These are phyloP conservation scores for Fusarium bactridioides DNA, from an alignment of 2,329 filamentous ascomycete species.

Conservation along the genomic window DNA sequence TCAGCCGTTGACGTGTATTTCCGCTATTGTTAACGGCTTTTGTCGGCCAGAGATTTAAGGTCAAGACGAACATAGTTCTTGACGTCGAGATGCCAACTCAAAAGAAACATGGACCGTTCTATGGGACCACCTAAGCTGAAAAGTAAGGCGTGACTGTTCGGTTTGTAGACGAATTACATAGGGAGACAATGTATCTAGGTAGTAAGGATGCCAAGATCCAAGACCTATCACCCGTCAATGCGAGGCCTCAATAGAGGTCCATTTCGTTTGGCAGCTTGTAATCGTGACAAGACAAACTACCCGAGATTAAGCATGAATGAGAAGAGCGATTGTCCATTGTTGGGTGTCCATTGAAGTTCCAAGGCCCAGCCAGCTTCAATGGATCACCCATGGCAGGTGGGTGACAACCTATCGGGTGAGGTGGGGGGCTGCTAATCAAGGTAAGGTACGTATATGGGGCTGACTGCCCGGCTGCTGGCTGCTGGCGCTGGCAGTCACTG, in stretches of 20 bases:
- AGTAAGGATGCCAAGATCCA: not conserved
- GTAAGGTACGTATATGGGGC: conserved; percentile 18
- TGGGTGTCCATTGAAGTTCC: conserved; percentile 13
- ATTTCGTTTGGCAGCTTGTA: conserved; percentile 2
- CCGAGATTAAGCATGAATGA: conserved; percentile 19
- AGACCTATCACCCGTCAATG: not conserved
- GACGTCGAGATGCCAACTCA: not conserved
- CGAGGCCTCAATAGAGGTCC: not conserved
- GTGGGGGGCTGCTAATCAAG: not conserved
- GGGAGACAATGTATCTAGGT: not conserved
- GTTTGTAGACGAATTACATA: not conserved
- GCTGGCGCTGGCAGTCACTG: conserved; percentile 2
- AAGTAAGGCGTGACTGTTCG: not conserved
- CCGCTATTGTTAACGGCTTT: conserved; percentile 10
- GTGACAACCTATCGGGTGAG: not conserved
- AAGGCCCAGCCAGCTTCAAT: conserved; percentile 16
- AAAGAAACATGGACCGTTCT: not conserved
- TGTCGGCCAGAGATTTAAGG: conserved; percentile 4
- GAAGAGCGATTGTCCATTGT: not conserved
- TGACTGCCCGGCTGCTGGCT: not conserved
- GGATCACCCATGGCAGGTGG: not conserved
- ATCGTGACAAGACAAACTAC: not conserved
- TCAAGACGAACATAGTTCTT: not conserved
- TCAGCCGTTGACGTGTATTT: conserved; percentile 28
- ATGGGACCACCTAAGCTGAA: not conserved